Evolutionary conservation across 2,329 filamentous ascomycete genomes (phyloP), one percentile per base, ranked within the genome.

Genomic region (Diaporthe citriasiana): DNA sequence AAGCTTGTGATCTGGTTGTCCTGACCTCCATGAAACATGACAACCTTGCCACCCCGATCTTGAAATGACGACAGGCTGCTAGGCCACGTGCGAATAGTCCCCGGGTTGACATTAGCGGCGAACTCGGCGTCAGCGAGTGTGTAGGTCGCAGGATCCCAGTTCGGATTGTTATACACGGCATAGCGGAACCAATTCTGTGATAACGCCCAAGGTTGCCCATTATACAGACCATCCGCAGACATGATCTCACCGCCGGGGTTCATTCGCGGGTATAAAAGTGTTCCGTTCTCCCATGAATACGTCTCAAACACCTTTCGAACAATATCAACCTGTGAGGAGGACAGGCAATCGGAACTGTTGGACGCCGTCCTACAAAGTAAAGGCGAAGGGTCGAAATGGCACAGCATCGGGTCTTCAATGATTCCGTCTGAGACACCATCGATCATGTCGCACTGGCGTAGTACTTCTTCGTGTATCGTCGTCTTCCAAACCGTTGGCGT

Each of bases 101-200:
- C 73, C 13, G 79, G 78, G 51, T 81, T 78, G 22, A 75, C 51
- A n/a, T 57, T 25, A 42, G 73, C 63, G 8, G 77, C 74, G 6
- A 30, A 19, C 15, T 73, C 59, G 33, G 70, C 86, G 76, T 88
- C 86, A n/a, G 79, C 77, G 8, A 81, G 75, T 22, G 79, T 81
- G 47, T 87, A 78, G 2, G 79, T 82, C 1, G 79, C 76, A 0
- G 85, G 81, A 72, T 86, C 81, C 83, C 83, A 88, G 74, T 71
- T 78, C 0, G 84, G 79, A 76, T 87, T 80, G 75, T 85, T 66
- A 38, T 74, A 86, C 60, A 89, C 80, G 17, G 81, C 87, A 76
- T 87, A 88, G 50, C 81, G 82, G 79, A 84, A 85, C 86, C 86
- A 89, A 77, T 88, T 85, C 17, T 79, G 78, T 8, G 84, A 84